Base-by-base conservation (phyloP, 1,139 yeast genomes). In the Sugiyamaella xylanicola region DNA sequence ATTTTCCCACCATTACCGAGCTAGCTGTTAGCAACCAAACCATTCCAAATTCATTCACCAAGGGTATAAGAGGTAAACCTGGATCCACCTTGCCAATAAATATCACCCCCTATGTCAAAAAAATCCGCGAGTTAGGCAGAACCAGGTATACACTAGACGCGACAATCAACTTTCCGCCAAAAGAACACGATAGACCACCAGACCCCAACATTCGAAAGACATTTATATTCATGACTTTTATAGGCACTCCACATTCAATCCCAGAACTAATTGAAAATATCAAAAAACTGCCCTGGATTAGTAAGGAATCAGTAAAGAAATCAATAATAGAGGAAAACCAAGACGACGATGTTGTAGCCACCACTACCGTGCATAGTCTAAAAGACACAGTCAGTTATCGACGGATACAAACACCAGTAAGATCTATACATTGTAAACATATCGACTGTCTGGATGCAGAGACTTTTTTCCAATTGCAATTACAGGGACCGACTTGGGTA, bases 401-500 rank as follows among this genome's bases (percentile, higher is more conserved):
- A n/a, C 66, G 77, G 19, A 73, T 76, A 45, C 56, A 59, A 15
- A 48, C 65, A 4, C 80, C 80, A 0, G 63, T 74, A 3, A 62
- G 79, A 19, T 70, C 78, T 1, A 58, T 63, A n/a, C 56, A 53
- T 19, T 76, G 80, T 57, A 58, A 59, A 16, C 80, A 76, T 59
- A 64, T 75, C 21, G 77, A 74, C 53, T 75, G 79, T 57, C 69
- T 75, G 49, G 80, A 77, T 50, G 75, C 74, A 3, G 59, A 58
- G 27, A 65, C 74, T 0, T 76, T 67, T 57, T 54, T 77, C 29
- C 67, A 65, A 62, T 63, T 76, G 48, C 79, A 76, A 61, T 64
- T 68, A 55, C 78, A 74, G 57, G 77, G 75, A 0, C 71, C 75
- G n/a, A 71, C 76, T 0, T 77, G 80, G 79, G 60, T 61, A 20